phyloP scores from a whole-genome alignment of 2,329 filamentous ascomycete species.

The Colletotrichum eremochloae region DNA sequence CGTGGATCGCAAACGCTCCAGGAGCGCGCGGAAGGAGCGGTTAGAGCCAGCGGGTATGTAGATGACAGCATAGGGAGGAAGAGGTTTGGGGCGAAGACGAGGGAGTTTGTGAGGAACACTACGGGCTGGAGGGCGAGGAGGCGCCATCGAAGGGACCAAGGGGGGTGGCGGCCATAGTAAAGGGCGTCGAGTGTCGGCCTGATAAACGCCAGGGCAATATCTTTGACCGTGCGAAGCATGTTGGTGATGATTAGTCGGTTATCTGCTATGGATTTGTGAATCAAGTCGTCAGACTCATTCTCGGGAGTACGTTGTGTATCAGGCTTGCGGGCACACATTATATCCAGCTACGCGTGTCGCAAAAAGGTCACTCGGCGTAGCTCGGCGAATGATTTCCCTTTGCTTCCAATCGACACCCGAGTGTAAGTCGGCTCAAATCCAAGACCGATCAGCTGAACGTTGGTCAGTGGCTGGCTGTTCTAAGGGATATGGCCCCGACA shows the following conservation, averaged over 20 bases:
- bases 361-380: not conserved
- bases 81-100: conserved; percentile 53
- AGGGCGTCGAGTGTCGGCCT: conserved; percentile 52
- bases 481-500: conserved; percentile 1
- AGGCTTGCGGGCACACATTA: not conserved
- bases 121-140: conserved; percentile 58
- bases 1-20: conserved; percentile 50
- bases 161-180: conserved; percentile 51
- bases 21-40: conserved; percentile 49
- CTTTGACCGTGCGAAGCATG: conserved; percentile 18
- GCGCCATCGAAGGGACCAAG: conserved; percentile 57
- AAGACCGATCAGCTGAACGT: conserved; percentile 16
- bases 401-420: too few species aligned
- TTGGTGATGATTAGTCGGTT: not conserved
- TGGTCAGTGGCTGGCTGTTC: not conserved
- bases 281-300: too few species aligned
- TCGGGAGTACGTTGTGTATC: too few species aligned
- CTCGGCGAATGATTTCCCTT: not conserved
- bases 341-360: not conserved
- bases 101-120: conserved; percentile 53
- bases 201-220: conserved; percentile 41
- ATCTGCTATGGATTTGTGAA: not conserved
- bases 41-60: conserved; percentile 49
- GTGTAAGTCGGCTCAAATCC: conserved; percentile 4
- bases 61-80: conserved; percentile 53